Evolutionary conservation across 306 rosid genomes (phyloP), one percentile per base, ranked within the genome.

Genomic region (Quercus berberidifolia): DNA sequence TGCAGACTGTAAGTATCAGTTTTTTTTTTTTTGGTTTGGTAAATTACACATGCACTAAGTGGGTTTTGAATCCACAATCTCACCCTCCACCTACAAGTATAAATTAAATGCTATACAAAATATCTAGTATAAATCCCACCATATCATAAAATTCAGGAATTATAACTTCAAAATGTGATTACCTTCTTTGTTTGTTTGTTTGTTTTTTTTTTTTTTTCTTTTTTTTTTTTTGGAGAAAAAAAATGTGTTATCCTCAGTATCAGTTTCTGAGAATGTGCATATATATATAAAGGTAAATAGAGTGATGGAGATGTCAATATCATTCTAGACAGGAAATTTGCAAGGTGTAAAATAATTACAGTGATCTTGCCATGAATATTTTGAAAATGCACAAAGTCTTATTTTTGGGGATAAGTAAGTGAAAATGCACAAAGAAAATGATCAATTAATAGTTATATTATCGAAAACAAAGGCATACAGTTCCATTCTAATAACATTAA

Each of bases 1-100:
- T 72, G 88, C 90, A 28, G 96, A 95, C 78, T 95, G 99, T 93
- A 91, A 93, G 99, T 88, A 78, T 80, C 74, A 51, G 31, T 49
- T 49, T 49, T 12, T 49, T 46, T 46, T 46, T 49, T 49, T 49
- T 12, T 46, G 52, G 5, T 49, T 49, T 49, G 54, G 54, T 49
- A 12, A 49, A 49, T 49, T 49, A 12, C 54, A 49, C 54, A 49
- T 49, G 54, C 54, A 49, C 17, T 17, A 11, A 10, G 54, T 49
- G 17, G 54, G 54, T 49, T 49, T 49, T 49, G 54, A 49, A 12
- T 49, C 54, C 54, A 12, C 5, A 49, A 13, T 49, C 54, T 49
- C 54, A 49, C 17, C 17, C 54, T 49, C 54, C 54, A 12, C 54
- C 54, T 13, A 49, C 54, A 91, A 93, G 99, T 88, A 78, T 80